phyloP scores from a whole-genome alignment of 805 yeast genomes.

The Metschnikowia proteae region DNA sequence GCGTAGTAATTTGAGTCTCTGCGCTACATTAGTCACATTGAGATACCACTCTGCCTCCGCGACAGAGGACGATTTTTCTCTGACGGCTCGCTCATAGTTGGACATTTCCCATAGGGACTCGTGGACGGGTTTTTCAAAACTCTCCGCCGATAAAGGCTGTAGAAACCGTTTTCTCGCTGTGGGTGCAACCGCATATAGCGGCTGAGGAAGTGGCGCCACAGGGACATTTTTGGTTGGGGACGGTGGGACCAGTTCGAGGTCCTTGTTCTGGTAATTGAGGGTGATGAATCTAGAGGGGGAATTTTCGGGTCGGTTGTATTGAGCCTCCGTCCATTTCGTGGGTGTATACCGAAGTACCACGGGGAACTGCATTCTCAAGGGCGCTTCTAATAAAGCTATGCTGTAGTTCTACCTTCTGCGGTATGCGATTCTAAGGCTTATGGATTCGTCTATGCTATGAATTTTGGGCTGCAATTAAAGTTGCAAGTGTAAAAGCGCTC shows the following conservation, averaged over 20 bases:
- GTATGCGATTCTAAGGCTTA: neutral
- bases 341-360: slow-evolving; percentile 17
- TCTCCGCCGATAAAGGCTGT: slow-evolving; percentile 6
- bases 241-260: neutral
- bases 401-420: neutral
- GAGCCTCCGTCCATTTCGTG: slow-evolving; percentile 15
- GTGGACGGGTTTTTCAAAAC: slow-evolving; percentile 12
- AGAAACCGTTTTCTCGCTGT: slow-evolving; percentile 9
- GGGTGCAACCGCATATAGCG: slow-evolving; percentile 2
- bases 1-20: slow-evolving; percentile 17
- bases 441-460: neutral
- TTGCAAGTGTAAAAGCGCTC: slow-evolving; percentile 1
- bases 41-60: slow-evolving; percentile 15
- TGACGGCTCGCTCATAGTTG: slow-evolving; percentile 4
- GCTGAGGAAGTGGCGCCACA: neutral
- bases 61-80: neutral
- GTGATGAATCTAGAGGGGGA: slow-evolving; percentile 11
- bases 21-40: slow-evolving; percentile 17
- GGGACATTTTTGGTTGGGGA: neutral
- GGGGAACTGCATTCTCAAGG: neutral
- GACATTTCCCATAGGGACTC: slow-evolving; percentile 12
- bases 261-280: slow-evolving; percentile 6
- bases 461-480: neutral
- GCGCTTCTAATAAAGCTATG: neutral
- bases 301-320: neutral